Evolutionary conservation across 257 asterid genomes (phyloP), one percentile per base, ranked within the genome.

Genomic region (Solanum ahanhuiri): DNA sequence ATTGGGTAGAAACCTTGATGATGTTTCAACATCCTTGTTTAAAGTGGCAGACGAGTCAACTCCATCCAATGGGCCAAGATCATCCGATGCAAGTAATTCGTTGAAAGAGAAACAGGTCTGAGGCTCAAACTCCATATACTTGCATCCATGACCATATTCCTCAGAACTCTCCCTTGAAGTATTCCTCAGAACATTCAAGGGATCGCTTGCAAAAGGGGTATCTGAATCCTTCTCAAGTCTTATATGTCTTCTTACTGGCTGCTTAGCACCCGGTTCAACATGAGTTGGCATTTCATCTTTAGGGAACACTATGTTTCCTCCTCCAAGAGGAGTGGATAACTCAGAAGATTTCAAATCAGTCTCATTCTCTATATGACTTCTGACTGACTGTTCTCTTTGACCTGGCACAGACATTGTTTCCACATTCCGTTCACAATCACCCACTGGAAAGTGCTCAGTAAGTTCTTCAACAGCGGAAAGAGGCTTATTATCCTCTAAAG

Each of bases 51-150:
- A 81, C 48, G 66, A 79, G 39, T 79, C 83, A 28, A 86, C 86
- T 79, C 54, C 81, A 83, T 87, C 82, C 48, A 81, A 83, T 70
- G 88, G 75, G 64, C 86, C 91, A 86, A 86, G 88, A 41, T 87
- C 95, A 86, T 92, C 93, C 25, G 94, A 83, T 87, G 88, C 91
- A 86, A 91, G 95, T 87, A 95, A 81, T 88, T 94, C 98, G 18
- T 93, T 88, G 88, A 93, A 93, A 76, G 96, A 93, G 89, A 95
- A 93, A 86, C 92, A 94, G 11, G 98, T 95, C 92, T 94, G 98
- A 66, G 98, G 98, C 87, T 95, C 98, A 57, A 95, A 94, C 54
- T 91, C 98, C 92, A 90, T 88, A 82, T 93, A 92, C 77, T 92
- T 94, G 39, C 86, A 88, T 77, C 84, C 91, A 81, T 90, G 88